Evolutionary conservation across 495 filamentous ascomycete genomes (phyloP).

Genomic region (Daldinia vernicosa): DNA sequence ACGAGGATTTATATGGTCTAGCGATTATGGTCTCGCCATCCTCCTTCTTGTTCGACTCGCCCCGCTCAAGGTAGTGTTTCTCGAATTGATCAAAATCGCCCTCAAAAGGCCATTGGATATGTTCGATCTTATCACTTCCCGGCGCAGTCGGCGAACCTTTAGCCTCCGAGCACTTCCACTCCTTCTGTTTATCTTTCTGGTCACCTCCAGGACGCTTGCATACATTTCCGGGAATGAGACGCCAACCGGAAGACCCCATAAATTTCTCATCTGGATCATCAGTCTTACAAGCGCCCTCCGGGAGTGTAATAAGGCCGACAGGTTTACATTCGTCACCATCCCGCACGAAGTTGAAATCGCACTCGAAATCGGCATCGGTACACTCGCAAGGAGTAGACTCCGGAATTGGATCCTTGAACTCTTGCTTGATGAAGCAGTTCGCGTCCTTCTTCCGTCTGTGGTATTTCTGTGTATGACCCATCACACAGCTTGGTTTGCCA

Average conservation of each 20-base stretch:
- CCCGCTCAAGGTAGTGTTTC: conserved; percentile 83
- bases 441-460: conserved; percentile 81
- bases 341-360: conserved; percentile 85
- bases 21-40: conserved; percentile 87
- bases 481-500: conserved; percentile 83
- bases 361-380: conserved; percentile 86
- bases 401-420: conserved; percentile 77
- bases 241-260: conserved; percentile 86
- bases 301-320: conserved; percentile 61
- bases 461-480: conserved; percentile 92
- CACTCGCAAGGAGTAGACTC: conserved; percentile 79
- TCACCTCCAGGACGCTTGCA: conserved; percentile 69
- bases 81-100: conserved; percentile 65
- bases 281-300: conserved; percentile 71
- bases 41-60: conserved; percentile 64
- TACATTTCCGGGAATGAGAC: conserved; percentile 88
- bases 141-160: conserved; percentile 51
- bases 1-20: conserved; percentile 63
- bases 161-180: conserved; percentile 63
- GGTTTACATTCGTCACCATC: conserved; percentile 68
- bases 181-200: conserved; percentile 67
- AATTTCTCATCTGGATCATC: conserved; percentile 70
- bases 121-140: conserved; percentile 67
- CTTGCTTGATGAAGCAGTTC: conserved; percentile 86
- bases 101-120: conserved; percentile 65